Conservation (phyloP, 1,139 yeast species). For the Kodamaea ohmeri region DNA sequence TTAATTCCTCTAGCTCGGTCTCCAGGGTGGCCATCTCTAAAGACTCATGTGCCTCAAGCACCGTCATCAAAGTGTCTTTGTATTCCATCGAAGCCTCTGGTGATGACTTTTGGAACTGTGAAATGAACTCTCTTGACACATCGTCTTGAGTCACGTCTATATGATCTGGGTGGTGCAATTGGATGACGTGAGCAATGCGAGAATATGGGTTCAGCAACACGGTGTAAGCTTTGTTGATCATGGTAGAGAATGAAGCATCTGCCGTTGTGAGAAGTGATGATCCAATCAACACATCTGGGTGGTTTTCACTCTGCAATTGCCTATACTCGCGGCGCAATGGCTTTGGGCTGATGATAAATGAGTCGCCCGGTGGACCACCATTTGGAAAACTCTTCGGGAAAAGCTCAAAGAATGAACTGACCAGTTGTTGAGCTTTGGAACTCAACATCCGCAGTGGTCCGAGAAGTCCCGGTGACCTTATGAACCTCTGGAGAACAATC, state of each 20-base stretch:
- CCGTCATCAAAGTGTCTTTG: constrained; percentile 64
- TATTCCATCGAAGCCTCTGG: constrained; percentile 38
- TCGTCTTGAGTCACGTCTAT: constrained; percentile 42
- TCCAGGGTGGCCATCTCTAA: constrained; percentile 62
- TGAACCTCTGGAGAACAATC: not conserved
- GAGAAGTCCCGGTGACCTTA: not conserved
- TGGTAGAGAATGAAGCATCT: constrained; percentile 36
- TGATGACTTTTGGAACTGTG: constrained; percentile 30
- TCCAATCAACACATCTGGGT: constrained; percentile 66
- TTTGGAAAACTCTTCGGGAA: constrained; percentile 76
- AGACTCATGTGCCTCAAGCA: constrained; percentile 77
- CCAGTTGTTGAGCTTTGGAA: constrained; percentile 6
- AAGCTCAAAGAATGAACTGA: constrained; percentile 46
- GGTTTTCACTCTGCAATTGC: constrained; percentile 65
- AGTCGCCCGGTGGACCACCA: constrained; percentile 64
- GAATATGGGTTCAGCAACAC: constrained; percentile 66
- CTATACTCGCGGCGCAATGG: constrained; percentile 72
- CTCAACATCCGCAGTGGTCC: constrained; percentile 5
- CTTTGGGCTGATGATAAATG: constrained; percentile 55
- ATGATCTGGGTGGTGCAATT: constrained; percentile 37
- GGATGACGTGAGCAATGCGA: constrained; percentile 47
- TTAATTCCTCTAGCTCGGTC: constrained; percentile 53
- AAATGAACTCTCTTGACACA: constrained; percentile 36
- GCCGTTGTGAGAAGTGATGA: constrained; percentile 21
- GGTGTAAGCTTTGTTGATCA: constrained; percentile 73